phyloP scores from a whole-genome alignment of 202 grass and related monocot species.

The Miscanthus sacchariflorus region DNA sequence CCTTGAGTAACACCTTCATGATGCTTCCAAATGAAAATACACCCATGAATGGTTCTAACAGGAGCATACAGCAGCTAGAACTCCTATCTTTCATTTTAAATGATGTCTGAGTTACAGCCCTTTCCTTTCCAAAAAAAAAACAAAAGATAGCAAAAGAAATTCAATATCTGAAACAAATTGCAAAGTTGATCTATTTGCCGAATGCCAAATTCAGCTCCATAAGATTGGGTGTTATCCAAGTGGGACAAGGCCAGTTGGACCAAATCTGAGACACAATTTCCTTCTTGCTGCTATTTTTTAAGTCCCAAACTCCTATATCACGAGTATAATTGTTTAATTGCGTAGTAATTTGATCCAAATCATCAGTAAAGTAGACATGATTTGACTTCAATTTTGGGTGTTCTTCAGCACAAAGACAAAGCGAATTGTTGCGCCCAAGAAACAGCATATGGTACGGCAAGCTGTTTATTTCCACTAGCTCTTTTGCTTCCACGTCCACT shows the following conservation, averaged over 20 bases:
- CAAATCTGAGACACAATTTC: conserved; percentile 13
- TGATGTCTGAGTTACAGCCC: too few species aligned
- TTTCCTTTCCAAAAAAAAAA: too few species aligned
- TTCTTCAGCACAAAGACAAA: conserved; percentile 8
- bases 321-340: background rate
- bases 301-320: background rate
- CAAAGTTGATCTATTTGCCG: background rate
- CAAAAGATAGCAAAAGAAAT: too few species aligned
- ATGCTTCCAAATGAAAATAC: too few species aligned
- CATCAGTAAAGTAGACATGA: conserved; percentile 28
- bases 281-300: background rate
- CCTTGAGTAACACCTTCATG: too few species aligned
- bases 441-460: background rate
- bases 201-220: background rate
- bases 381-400: background rate
- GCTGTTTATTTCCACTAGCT: background rate
- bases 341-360: background rate
- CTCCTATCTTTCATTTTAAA: too few species aligned
- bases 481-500: background rate
- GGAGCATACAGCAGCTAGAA: too few species aligned
- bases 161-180: too few species aligned
- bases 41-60: too few species aligned
- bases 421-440: background rate
- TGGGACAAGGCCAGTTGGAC: background rate
- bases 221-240: conserved; percentile 22